phyloP scores from a whole-genome alignment of 306 rosid species.

The Lagenaria siceraria region DNA sequence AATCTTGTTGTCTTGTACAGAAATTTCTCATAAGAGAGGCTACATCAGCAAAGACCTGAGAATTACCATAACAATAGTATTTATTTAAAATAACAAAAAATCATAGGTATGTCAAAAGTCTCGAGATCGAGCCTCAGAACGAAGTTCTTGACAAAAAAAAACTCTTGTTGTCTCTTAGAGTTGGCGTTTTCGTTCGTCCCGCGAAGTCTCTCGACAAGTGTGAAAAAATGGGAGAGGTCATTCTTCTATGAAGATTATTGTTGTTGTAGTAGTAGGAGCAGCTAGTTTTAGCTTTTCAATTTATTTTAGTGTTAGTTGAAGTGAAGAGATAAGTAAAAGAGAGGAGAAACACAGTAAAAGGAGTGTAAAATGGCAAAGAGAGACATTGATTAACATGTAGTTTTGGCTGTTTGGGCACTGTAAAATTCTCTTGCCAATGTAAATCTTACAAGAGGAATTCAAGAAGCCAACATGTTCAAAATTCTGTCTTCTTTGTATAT shows the following conservation, averaged over 20 bases:
- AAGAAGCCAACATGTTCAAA: background rate
- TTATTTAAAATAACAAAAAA: background rate
- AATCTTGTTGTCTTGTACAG: constrained; percentile 17
- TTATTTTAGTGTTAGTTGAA: background rate
- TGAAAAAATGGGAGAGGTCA: background rate
- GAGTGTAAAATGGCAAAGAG: background rate
- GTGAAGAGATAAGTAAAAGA: background rate
- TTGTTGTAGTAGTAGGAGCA: background rate
- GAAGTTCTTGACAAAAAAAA: background rate
- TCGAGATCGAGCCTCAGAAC: background rate
- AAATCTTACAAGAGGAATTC: background rate
- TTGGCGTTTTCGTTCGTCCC: background rate
- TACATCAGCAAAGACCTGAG: constrained; percentile 26
- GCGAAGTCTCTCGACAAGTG: background rate
- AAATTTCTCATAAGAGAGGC: constrained; percentile 17
- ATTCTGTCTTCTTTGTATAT: background rate
- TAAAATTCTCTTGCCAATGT: constrained; percentile 7
- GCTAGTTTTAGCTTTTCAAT: background rate
- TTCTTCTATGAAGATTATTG: background rate
- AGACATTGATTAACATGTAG: background rate
- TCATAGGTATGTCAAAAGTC: background rate
- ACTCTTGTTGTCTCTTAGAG: background rate
- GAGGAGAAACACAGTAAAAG: background rate
- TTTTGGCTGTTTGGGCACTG: background rate
- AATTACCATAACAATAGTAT: constrained; percentile 15